Conservation (phyloP, 768 basidiomycete species). For the Hericium coralloides region DNA sequence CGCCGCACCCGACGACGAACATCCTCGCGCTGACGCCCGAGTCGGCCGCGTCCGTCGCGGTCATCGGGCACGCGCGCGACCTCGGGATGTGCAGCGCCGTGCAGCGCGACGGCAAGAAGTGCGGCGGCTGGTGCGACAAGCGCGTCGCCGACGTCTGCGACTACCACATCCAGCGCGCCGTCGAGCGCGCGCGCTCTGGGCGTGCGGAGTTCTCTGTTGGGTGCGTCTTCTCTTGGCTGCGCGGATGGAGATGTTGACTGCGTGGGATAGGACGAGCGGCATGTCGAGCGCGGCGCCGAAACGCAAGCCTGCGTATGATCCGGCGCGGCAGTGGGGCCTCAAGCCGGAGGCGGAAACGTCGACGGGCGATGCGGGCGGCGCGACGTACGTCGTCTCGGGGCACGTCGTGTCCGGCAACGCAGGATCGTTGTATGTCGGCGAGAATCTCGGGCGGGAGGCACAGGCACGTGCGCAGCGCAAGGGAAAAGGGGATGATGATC, state of each 20-base stretch:
- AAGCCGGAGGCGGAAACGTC: conserved; percentile 37
- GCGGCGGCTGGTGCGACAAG: conserved; percentile 88
- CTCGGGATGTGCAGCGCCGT: conserved; percentile 76
- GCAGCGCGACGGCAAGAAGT: conserved; percentile 72
- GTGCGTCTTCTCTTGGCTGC: conserved; percentile 35
- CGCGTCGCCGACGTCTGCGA: conserved; percentile 84
- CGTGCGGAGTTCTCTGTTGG: conserved; percentile 82
- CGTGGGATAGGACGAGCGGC: conserved; percentile 54
- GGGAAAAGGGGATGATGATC: conserved; percentile 50
- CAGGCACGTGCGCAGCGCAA: conserved; percentile 69
- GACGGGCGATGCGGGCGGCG: conserved; percentile 21
- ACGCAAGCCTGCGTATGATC: conserved; percentile 51
- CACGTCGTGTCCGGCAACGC: conserved; percentile 52
- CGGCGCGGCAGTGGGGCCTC: conserved; percentile 67
- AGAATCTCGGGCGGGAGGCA: conserved; percentile 72
- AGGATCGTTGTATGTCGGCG: conserved; percentile 42
- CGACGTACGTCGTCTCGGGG: conserved; percentile 78
- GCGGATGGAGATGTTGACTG: background rate
- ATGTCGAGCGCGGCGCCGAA: conserved; percentile 29
- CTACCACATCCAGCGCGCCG: conserved; percentile 79
- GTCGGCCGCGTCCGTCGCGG: conserved; percentile 67
- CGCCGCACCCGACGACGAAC: conserved; percentile 71
- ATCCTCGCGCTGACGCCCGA: conserved; percentile 84
- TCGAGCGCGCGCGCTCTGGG: conserved; percentile 62
- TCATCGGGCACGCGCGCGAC: conserved; percentile 81